phyloP scores from a whole-genome alignment of 768 basidiomycete genomes.

The Hericium erinaceus region DNA sequence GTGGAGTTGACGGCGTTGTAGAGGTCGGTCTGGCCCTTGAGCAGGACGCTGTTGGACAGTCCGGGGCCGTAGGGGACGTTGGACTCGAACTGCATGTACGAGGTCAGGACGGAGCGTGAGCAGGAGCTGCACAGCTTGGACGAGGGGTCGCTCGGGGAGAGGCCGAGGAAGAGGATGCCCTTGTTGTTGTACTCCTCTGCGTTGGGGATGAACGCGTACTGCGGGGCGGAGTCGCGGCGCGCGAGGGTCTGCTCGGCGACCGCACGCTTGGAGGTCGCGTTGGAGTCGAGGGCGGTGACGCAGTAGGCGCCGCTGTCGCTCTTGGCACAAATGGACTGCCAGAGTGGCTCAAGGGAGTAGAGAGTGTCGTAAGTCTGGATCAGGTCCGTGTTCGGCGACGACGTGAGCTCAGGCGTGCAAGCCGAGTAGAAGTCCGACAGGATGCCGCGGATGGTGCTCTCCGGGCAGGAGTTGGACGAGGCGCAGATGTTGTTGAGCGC shows the following conservation, averaged over 20 bases:
- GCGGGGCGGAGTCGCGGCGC: constrained; percentile 19
- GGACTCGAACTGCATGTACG: constrained; percentile 74
- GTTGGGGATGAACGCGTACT: constrained; percentile 38
- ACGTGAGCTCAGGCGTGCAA: constrained; percentile 66
- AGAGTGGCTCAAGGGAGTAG: constrained; percentile 61
- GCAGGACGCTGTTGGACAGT: constrained; percentile 49
- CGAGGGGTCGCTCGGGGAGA: constrained; percentile 40
- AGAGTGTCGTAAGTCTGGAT: constrained; percentile 68
- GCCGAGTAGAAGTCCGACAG: constrained; percentile 62
- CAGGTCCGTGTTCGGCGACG: constrained; percentile 38
- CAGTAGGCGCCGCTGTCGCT: constrained; percentile 67
- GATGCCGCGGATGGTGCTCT: constrained; percentile 45
- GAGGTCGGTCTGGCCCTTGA: constrained; percentile 55
- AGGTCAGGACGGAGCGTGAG: constrained; percentile 63
- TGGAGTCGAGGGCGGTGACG: constrained; percentile 35
- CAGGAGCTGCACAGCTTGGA: constrained; percentile 69
- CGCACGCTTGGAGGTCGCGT: constrained; percentile 19
- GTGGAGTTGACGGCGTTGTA: constrained; percentile 51
- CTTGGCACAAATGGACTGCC: constrained; percentile 64
- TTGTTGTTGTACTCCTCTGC: constrained; percentile 39
- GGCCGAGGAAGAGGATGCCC: constrained; percentile 79
- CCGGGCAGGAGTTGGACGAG: constrained; percentile 40
- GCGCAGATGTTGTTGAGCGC: constrained; percentile 51
- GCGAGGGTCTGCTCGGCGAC: constrained; percentile 17
- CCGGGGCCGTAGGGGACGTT: constrained; percentile 69